Base-by-base conservation (phyloP, 2,329 filamentous ascomycete genomes). In the Gyromitra esculenta region DNA sequence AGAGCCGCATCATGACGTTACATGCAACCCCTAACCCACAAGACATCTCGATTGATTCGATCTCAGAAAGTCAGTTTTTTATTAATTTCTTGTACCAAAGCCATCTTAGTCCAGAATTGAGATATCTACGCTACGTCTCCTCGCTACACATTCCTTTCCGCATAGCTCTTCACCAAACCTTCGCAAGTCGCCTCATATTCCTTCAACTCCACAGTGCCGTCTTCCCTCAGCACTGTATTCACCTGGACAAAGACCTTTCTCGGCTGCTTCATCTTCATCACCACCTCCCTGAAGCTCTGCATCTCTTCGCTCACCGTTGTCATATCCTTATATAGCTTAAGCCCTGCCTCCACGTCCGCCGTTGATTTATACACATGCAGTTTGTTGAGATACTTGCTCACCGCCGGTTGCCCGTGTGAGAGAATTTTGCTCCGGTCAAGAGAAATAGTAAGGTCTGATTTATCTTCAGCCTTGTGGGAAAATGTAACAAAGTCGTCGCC, bases 351-450 rank as follows among this genome's bases (percentile, higher is more conserved):
- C 7, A 87, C 84, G 79, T 91, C 88, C 1, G 89, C 89, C 1
- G 88, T 91, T 63, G 87, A 88, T 79, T 90, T 89, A 82, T 86
- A 90, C 59, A 91, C 86, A 77, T 91, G 89, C 67, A 91, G 82
- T 67, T 86, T 86, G 77, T 88, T 84, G 37, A 91, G 84, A 82
- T 90, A 89, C 6, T 83, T 83, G 54, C 89, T 88, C 2, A 91
- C 85, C 0, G 88, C 87, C 0, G 86, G 86, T 13, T 89, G 87
- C 0, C 89, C 89, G 48, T 88, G 86, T 1, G 85, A 84, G 3
- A 85, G 79, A 70, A 90, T 90, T 82, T 88, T 88, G 73, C 82
- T 83, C n/a, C 86, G 85, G 81, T 90, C 87, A n/a, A 90, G 85
- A 4, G 82, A 83, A 60, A 90, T 87, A 0, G 83, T 86, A 1